Evolutionary conservation across 495 filamentous ascomycete genomes (phyloP), one percentile per base, ranked within the genome.

Genomic region (Aspergillus biplanus): DNA sequence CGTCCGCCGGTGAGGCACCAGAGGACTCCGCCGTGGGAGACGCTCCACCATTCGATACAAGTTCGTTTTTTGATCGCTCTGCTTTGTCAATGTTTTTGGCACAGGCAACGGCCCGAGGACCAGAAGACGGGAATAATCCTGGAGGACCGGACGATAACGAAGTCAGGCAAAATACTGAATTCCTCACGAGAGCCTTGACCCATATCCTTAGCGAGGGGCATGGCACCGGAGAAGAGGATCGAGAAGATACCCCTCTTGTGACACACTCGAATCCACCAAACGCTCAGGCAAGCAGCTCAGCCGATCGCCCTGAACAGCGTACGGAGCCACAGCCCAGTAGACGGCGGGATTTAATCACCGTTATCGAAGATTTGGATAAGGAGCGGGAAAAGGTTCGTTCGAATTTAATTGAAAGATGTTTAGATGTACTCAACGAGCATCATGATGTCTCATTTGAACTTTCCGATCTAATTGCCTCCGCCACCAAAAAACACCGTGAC

Each of bases 401-500:
- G 7, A 89, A 91, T 58, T 77, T 98, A 48, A 93, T 97, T 58
- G 92, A 97, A 66, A 90, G 91, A 37, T 95, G 88, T 61, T 82
- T 99, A 16, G 93, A 98, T 73, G 87, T 97, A 54, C 85, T 98
- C 44, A 90, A 92, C 68, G 87, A 89, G 58, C 93, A 97, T 63
- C 86, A 90, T 31, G 90, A 92, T 66, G 88, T 94, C 5, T 97
- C 96, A 4, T 96, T 97, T 67, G 93, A 98, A 68, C 80, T 99
- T 59, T 84, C 92, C 2, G 93, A 96, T 61, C 80, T 99, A 15
- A 92, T 99, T 58, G 83, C 83, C 50, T 87, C 89, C 18, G 89
- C 90, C 6, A 85, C 93, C 12, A 82, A 86, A 57, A 94, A 90
- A 68, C 83, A 87, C 9, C 73, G 79, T 33, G 87, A 89, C 59